Evolutionary conservation across 441 rosid species (phyloP).

Genomic region (Croton laevigatus): DNA sequence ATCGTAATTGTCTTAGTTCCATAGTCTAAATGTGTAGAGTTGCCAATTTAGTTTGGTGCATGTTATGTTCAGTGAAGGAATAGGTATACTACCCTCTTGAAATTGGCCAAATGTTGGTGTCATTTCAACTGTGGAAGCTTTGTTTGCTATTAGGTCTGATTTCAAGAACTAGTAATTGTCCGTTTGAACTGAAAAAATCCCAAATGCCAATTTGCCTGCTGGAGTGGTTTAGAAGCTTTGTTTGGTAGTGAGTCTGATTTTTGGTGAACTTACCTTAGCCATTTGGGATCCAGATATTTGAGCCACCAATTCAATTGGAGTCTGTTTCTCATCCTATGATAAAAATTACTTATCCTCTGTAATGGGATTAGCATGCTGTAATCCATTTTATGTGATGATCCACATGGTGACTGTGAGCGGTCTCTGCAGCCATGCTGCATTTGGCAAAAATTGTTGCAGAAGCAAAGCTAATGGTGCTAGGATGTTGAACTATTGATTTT

Average conservation of each 20-base stretch:
- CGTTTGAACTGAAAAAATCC: neutral
- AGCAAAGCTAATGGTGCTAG: no score
- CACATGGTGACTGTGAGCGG: neutral
- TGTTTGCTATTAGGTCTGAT: neutral
- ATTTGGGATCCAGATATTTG: constrained; percentile 1
- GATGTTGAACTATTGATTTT: no score
- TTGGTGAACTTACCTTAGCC: neutral
- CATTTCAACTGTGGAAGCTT: neutral
- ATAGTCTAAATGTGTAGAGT: neutral
- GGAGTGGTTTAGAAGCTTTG: neutral
- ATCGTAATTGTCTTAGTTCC: neutral
- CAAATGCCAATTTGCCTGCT: neutral
- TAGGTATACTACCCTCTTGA: neutral
- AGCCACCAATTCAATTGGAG: neutral
- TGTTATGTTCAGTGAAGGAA: neutral
- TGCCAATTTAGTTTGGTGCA: neutral
- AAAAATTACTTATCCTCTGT: neutral
- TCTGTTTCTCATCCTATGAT: neutral
- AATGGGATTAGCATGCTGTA: neutral
- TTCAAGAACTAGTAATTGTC: neutral
- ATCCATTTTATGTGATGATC: neutral
- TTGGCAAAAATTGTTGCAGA: neutral
- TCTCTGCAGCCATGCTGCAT: neutral
- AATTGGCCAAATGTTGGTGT: neutral
- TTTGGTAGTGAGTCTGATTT: neutral